These are phyloP conservation scores for Raphanus raphanistrum DNA, from an alignment of 345 rosid species.

Conservation along the genomic window DNA sequence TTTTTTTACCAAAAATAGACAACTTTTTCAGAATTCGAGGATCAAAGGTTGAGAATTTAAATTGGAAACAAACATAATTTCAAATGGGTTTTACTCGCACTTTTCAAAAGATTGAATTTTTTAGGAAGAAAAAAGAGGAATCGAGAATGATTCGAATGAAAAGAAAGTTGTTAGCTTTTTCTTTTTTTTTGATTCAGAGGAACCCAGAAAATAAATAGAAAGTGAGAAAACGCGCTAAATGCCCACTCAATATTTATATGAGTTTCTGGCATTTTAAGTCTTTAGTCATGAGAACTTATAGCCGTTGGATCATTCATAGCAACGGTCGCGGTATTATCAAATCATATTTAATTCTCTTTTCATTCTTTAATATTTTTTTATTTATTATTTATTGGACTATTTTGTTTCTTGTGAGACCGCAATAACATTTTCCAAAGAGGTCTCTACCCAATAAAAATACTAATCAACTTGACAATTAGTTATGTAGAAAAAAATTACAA, in stretches of 20 bases:
- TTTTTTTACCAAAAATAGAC: constrained; percentile 36
- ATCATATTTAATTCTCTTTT: background rate
- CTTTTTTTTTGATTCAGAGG: background rate
- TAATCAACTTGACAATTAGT: background rate
- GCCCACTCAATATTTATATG: constrained; percentile 33
- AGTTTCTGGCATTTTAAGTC: background rate
- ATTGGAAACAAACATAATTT: constrained; percentile 25
- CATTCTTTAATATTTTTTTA: constrained; percentile 1
- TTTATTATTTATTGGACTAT: background rate
- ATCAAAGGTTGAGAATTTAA: constrained; percentile 35
- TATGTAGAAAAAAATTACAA: background rate
- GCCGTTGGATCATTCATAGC: constrained; percentile 37
- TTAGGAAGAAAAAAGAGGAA: constrained; percentile 34
- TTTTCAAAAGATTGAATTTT: constrained; percentile 30
- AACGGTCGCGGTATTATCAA: constrained; percentile 9
- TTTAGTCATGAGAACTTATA: constrained; percentile 10
- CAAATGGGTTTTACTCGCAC: constrained; percentile 27
- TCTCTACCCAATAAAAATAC: background rate
- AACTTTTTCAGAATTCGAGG: constrained; percentile 19
- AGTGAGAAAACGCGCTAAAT: constrained; percentile 39
- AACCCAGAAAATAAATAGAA: constrained; percentile 30
- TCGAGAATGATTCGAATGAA: constrained; percentile 41
- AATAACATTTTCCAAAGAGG: constrained; percentile 23
- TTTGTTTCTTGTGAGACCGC: background rate
- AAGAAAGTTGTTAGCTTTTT: constrained; percentile 27